These are phyloP conservation scores for Alternaria ventricosa DNA, from an alignment of 2,329 filamentous ascomycete genomes.

Conservation along the genomic window DNA sequence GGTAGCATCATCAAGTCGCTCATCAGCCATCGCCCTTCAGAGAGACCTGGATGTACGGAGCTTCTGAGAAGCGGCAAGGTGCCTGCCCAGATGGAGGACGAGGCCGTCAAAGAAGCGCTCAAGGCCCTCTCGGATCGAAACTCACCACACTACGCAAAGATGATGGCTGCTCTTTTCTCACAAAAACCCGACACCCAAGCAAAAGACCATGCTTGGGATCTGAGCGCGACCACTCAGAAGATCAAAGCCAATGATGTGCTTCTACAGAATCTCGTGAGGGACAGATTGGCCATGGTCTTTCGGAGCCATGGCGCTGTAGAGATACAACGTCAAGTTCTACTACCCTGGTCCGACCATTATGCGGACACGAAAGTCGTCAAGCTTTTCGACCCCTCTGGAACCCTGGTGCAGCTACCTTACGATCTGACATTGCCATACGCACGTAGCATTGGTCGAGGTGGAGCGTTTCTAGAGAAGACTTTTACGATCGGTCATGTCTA, in stretches of 20 bases:
- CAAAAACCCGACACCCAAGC: conserved; percentile 74
- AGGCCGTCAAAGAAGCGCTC: conserved; percentile 83
- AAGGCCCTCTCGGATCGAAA: conserved; percentile 80
- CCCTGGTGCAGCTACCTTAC: conserved; percentile 91
- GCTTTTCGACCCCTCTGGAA: conserved; percentile 81
- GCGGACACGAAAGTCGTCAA: conserved; percentile 72
- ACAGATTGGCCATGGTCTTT: conserved; percentile 78
- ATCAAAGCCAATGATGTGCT: conserved; percentile 64
- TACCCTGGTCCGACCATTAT: conserved; percentile 84
- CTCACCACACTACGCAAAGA: conserved; percentile 88
- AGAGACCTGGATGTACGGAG: conserved; percentile 81
- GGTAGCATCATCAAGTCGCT: conserved; percentile 80
- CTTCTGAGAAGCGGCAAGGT: conserved; percentile 85
- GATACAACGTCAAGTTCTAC: conserved; percentile 73
- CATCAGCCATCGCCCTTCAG: conserved; percentile 80
- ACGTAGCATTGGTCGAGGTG: conserved; percentile 76
- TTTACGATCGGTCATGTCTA: conserved; percentile 91
- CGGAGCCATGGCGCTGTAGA: conserved; percentile 89
- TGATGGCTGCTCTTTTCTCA: conserved; percentile 84
- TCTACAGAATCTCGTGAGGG: conserved; percentile 75
- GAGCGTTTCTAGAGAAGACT: conserved; percentile 71
- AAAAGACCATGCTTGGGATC: conserved; percentile 69
- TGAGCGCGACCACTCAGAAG: conserved; percentile 41
- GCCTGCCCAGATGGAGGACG: conserved; percentile 90
- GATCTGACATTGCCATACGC: conserved; percentile 91